A percentile compares a stretch with the other conserved stretches of the same genome.
phyloP scores from a whole-genome alignment of 2,329 filamentous ascomycete species.

The Aspergillus novofumigatus region DNA sequence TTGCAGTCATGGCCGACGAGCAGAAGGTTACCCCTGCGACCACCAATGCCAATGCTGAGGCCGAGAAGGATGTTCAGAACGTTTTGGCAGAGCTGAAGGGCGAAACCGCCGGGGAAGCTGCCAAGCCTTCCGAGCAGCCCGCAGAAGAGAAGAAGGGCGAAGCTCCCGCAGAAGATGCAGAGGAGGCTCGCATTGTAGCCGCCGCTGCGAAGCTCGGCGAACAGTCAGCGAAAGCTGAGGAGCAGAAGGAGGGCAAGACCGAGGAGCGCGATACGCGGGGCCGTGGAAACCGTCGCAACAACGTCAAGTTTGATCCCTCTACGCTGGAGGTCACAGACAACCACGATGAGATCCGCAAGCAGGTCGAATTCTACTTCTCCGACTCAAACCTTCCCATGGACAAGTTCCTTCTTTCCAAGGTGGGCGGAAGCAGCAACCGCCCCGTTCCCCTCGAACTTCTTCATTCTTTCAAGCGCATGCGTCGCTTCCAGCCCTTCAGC shows the following conservation, averaged over 20 bases:
- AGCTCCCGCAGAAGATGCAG: constrained; percentile 25
- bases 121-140: constrained; percentile 4
- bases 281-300: constrained; percentile 43
- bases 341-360: constrained; percentile 74
- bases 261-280: constrained; percentile 22
- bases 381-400: constrained; percentile 86
- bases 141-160: constrained; percentile 19
- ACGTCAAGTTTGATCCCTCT: constrained; percentile 68
- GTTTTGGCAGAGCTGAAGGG: constrained; percentile 44
- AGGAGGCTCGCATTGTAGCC: constrained; percentile 37
- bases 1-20: constrained; percentile 34
- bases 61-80: constrained; percentile 45
- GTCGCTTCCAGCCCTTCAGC: constrained; percentile 81
- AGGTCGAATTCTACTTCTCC: constrained; percentile 96
- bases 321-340: constrained; percentile 68
- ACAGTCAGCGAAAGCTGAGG: constrained; percentile 35
- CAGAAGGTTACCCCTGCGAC: constrained; percentile 27
- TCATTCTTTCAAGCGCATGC: constrained; percentile 92
- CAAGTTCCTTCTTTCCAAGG: constrained; percentile 76
- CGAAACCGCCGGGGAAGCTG: constrained; percentile 17
- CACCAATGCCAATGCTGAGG: constrained; percentile 35
- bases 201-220: constrained; percentile 35
- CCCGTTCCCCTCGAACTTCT: constrained; percentile 74
- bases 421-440: constrained; percentile 68
- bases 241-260: constrained; percentile 21